Conservation (phyloP, 306 rosid genomes). For the Sesbania bispinosa region DNA sequence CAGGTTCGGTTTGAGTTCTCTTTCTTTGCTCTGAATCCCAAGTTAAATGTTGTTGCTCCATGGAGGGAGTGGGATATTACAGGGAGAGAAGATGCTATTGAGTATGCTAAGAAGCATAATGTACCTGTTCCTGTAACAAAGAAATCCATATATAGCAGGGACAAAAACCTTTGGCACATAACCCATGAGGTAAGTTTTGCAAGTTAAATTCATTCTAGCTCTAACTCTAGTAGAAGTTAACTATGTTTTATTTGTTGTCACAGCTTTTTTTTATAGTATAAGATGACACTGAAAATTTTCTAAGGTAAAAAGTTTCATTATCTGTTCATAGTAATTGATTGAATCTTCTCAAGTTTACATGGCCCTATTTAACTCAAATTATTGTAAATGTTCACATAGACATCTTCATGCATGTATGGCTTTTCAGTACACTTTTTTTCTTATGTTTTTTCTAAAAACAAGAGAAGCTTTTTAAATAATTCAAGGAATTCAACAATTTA, state of each 20-base stretch:
- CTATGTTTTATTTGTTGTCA: background rate
- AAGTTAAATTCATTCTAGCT: background rate
- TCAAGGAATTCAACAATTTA: background rate
- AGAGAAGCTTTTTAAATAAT: background rate
- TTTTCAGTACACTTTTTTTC: background rate
- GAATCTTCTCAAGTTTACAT: no score
- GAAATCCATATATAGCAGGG: slow-evolving; percentile 90
- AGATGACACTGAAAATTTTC: no score
- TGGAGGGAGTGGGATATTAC: slow-evolving; percentile 95
- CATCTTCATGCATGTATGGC: background rate
- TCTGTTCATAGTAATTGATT: no score
- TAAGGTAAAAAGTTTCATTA: no score
- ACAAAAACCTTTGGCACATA: slow-evolving; percentile 83
- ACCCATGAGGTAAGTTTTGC: slow-evolving; percentile 68
- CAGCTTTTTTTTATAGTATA: no score
- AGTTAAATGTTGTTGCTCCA: slow-evolving; percentile 84
- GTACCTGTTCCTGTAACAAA: slow-evolving; percentile 88
- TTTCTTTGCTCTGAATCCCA: slow-evolving; percentile 76
- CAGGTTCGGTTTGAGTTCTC: slow-evolving; percentile 83
- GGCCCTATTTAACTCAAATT: no score
- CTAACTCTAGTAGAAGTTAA: background rate
- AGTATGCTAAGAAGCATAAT: slow-evolving; percentile 82
- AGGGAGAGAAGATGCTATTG: slow-evolving; percentile 83
- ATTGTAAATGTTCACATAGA: no score
- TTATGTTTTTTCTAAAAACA: no score